These are phyloP conservation scores for Amphibolis antarctica DNA, from an alignment of 106 monocot species.

Conservation along the genomic window DNA sequence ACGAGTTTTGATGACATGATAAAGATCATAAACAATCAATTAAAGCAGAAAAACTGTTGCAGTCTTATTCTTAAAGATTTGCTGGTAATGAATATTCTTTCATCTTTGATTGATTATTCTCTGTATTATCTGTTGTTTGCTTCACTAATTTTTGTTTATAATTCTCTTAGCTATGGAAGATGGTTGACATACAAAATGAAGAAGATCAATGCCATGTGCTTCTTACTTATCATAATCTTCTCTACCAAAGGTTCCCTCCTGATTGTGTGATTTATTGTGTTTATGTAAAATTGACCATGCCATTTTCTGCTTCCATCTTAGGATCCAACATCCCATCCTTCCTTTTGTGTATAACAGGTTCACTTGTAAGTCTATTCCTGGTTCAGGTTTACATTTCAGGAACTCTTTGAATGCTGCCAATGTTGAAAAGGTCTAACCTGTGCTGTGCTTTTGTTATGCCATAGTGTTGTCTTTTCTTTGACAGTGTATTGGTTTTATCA, in stretches of 20 bases:
- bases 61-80: constrained; percentile 7
- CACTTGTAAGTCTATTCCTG: constrained; percentile 1
- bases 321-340: not conserved
- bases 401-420: constrained; percentile 5
- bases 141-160: not conserved
- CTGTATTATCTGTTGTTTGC: not conserved
- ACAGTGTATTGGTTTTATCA: not conserved
- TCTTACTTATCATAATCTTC: constrained; percentile 14
- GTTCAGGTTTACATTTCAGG: constrained; percentile 8
- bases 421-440: constrained; percentile 11
- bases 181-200: constrained; percentile 7
- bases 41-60: constrained; percentile 2
- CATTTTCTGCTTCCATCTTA: not conserved
- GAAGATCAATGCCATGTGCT: constrained; percentile 11
- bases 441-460: not conserved
- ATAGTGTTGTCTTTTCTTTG: not conserved
- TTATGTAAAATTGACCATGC: not conserved
- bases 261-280: constrained; percentile 1
- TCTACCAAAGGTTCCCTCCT: constrained; percentile 11
- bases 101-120: not conserved
- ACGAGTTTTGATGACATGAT: constrained; percentile 6
- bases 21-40: constrained; percentile 2
- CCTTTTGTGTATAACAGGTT: constrained; percentile 6
- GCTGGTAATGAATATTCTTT: constrained; percentile 3
- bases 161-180: constrained; percentile 10